These are phyloP conservation scores for Zymoseptoria crescenta DNA, from an alignment of 2,329 filamentous ascomycete species.

Conservation along the genomic window DNA sequence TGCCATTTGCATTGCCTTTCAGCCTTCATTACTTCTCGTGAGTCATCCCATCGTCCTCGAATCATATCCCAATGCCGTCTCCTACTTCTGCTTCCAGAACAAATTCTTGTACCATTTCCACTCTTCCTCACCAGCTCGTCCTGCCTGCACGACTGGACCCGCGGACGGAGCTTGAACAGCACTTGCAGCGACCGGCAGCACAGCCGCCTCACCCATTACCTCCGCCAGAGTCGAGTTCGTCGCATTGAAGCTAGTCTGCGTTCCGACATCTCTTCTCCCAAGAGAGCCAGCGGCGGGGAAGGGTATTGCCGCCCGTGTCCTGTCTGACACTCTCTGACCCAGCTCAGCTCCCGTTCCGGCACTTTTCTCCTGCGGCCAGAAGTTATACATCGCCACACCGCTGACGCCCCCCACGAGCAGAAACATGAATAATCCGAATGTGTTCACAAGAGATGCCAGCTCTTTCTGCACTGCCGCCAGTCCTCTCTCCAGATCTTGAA, in stretches of 20 bases:
- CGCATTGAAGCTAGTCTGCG: background rate
- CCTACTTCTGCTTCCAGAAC: constrained; percentile 11
- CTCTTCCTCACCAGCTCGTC: constrained; percentile 1
- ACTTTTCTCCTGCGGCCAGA: constrained; percentile 16
- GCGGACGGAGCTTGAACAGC: background rate
- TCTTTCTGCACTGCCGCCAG: background rate
- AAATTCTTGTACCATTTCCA: constrained; percentile 8
- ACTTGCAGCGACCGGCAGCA: background rate
- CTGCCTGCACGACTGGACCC: constrained; percentile 1
- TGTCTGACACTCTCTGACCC: constrained; percentile 18
- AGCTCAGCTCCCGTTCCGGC: constrained; percentile 15
- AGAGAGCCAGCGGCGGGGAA: constrained; percentile 7
- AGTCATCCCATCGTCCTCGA: too few relatives aligned
- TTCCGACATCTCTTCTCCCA: background rate
- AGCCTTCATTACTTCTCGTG: too few relatives aligned
- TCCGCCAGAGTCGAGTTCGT: background rate
- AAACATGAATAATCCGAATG: background rate
- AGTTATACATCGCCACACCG: constrained; percentile 19
- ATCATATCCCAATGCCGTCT: background rate
- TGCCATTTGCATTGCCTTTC: too few relatives aligned
- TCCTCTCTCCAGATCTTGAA: background rate
- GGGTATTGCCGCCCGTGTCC: constrained; percentile 9
- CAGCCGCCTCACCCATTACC: background rate
- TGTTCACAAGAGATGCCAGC: background rate
- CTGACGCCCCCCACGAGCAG: constrained; percentile 14